phyloP scores from a whole-genome alignment of 148 eudicot species.

The Vaccinium myrtillus region DNA sequence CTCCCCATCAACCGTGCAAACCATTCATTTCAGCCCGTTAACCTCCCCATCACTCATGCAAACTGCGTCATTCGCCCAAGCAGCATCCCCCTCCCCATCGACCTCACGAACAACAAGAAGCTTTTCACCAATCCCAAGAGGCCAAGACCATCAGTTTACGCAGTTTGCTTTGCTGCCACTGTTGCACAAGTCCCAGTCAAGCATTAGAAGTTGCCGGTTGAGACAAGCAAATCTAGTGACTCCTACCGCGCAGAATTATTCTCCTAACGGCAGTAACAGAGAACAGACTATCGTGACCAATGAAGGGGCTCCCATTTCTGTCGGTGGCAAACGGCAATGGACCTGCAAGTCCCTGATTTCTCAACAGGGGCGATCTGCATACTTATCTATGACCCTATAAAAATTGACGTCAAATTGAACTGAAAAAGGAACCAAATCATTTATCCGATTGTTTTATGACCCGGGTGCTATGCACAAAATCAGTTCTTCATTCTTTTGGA shows the following conservation, averaged over 20 bases:
- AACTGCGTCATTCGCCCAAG: background rate
- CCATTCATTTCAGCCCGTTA: background rate
- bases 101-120: background rate
- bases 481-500: background rate
- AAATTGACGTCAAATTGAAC: background rate
- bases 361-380: background rate
- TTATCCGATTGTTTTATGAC: background rate
- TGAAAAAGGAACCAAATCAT: background rate
- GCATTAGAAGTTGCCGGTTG: slow-evolving; percentile 21
- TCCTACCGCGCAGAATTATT: slow-evolving; percentile 34
- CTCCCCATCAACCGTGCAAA: slow-evolving; percentile 14
- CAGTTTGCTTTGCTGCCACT: slow-evolving; percentile 29
- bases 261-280: slow-evolving; percentile 35
- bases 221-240: slow-evolving; percentile 24
- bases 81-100: background rate
- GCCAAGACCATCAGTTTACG: slow-evolving; percentile 26
- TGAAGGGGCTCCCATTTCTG: slow-evolving; percentile 44
- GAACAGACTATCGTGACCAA: slow-evolving; percentile 30
- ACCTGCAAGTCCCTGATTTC: background rate
- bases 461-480: background rate
- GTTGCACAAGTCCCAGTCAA: slow-evolving; percentile 24
- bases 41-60: background rate
- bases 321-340: slow-evolving; percentile 33
- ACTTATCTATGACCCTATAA: background rate
- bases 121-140: slow-evolving; percentile 26